Evolutionary conservation across 129 eudicot genomes (phyloP).

Genomic region (Tagetes erecta): DNA sequence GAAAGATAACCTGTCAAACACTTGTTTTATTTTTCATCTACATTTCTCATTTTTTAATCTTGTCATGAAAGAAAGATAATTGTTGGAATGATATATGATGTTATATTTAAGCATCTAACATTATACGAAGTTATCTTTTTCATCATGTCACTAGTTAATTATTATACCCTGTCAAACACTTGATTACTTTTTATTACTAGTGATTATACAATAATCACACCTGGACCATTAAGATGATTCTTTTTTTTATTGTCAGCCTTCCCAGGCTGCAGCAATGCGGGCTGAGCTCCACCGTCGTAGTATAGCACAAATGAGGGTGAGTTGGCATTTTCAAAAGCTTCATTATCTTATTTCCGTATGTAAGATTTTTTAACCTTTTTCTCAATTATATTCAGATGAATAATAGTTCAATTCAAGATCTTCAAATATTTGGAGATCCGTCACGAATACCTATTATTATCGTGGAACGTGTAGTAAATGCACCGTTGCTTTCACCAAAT

Average conservation of each 20-base stretch:
- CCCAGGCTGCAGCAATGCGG: slow-evolving; percentile 86
- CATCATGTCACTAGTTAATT: background rate
- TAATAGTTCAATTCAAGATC: slow-evolving; percentile 84
- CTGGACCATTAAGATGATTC: background rate
- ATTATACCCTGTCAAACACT: background rate
- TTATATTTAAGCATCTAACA: background rate
- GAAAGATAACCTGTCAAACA: too few species aligned
- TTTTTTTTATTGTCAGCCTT: slow-evolving; percentile 58
- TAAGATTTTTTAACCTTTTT: background rate
- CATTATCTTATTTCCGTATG: slow-evolving; percentile 15
- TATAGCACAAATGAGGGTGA: slow-evolving; percentile 98
- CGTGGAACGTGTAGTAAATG: slow-evolving; percentile 78
- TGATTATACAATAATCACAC: background rate
- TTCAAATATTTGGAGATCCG: slow-evolving; percentile 93
- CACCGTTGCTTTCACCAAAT: slow-evolving; percentile 69
- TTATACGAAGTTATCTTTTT: background rate
- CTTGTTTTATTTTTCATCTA: background rate
- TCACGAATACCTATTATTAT: slow-evolving; percentile 84
- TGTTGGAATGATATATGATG: background rate
- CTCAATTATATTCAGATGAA: slow-evolving; percentile 66
- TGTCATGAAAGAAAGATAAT: background rate
- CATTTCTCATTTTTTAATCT: background rate
- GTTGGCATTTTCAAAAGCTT: slow-evolving; percentile 29
- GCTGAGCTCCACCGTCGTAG: slow-evolving; percentile 99
- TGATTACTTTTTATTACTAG: background rate